Conservation (phyloP, 768 basidiomycete species). For the Rhodosporidiobolus odoratus region DNA sequence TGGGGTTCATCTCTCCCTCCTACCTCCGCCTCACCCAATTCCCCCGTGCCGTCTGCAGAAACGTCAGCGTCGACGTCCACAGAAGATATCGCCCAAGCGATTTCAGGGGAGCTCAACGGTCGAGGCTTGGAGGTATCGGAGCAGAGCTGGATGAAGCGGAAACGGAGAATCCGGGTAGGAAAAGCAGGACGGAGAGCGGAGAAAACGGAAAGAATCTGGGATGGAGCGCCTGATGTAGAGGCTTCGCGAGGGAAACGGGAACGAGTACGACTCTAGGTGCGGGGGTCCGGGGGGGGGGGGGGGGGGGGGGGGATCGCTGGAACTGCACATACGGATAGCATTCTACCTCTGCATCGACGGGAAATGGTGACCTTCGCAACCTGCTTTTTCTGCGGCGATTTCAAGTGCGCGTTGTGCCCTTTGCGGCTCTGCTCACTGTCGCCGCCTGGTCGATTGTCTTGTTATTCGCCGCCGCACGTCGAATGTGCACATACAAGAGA, state of each 20-base stretch:
- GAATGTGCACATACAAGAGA: too few species aligned
- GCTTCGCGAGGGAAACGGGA: background rate
- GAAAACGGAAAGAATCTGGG: too few species aligned
- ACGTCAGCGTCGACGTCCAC: background rate
- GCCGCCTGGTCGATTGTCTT: too few species aligned
- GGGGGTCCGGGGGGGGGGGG: background rate
- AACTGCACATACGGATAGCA: background rate
- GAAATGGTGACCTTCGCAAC: too few species aligned
- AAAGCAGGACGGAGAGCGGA: background rate
- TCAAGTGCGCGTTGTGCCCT: too few species aligned
- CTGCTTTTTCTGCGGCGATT: background rate
- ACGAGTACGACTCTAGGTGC: background rate
- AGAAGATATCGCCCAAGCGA: conserved; percentile 7
- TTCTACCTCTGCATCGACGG: too few species aligned
- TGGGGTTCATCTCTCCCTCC: background rate
- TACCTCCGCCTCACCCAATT: background rate
- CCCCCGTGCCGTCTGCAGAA: background rate
- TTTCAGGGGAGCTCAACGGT: conserved; percentile 3
- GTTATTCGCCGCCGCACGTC: too few species aligned
- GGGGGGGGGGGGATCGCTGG: background rate
- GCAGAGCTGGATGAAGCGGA: background rate
- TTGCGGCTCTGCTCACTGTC: too few species aligned
- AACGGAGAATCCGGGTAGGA: background rate
- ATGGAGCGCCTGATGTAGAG: background rate
- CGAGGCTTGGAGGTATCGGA: background rate